Percentiles rank a stretch among this genome's conserved stretches.
phyloP scores from a whole-genome alignment of 768 basidiomycete genomes.

The Phaeolepiota aurea region DNA sequence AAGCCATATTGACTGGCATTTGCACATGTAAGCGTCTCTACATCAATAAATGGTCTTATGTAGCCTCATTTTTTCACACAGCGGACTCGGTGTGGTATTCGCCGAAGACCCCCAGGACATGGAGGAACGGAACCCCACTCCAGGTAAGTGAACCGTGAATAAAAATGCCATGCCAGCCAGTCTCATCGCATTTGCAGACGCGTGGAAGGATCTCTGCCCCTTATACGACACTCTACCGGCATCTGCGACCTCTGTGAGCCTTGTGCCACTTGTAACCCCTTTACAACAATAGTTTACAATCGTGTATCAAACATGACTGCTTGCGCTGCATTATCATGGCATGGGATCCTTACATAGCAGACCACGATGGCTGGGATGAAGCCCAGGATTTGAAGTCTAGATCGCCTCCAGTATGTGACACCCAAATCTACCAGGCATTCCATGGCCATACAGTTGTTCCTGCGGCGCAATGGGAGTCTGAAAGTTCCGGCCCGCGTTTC shows the following conservation, averaged over 20 bases:
- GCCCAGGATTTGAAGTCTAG: too few species aligned
- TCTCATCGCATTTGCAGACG: constrained; percentile 8
- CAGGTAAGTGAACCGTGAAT: constrained; percentile 7
- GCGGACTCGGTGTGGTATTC: constrained; percentile 33
- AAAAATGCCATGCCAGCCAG: not conserved
- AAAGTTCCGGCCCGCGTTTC: too few species aligned
- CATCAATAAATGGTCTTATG: not conserved
- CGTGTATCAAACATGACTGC: too few species aligned
- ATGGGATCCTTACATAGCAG: too few species aligned
- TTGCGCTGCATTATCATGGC: too few species aligned
- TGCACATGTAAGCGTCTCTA: constrained; percentile 22
- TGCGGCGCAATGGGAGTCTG: too few species aligned
- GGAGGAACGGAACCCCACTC: constrained; percentile 5
- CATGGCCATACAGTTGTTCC: too few species aligned
- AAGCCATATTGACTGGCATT: constrained; percentile 49
- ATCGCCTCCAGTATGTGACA: too few species aligned
- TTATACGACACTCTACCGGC: constrained; percentile 18
- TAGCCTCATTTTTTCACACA: constrained; percentile 1
- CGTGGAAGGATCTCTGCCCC: constrained; percentile 29
- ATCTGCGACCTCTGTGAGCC: constrained; percentile 1
- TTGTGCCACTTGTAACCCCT: constrained; percentile 2
- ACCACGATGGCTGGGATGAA: too few species aligned
- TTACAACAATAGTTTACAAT: not conserved
- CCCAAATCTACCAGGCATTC: too few species aligned
- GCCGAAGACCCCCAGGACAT: constrained; percentile 21